Conservation (phyloP, 2,329 filamentous ascomycete genomes). For the Venturia oleaginea region DNA sequence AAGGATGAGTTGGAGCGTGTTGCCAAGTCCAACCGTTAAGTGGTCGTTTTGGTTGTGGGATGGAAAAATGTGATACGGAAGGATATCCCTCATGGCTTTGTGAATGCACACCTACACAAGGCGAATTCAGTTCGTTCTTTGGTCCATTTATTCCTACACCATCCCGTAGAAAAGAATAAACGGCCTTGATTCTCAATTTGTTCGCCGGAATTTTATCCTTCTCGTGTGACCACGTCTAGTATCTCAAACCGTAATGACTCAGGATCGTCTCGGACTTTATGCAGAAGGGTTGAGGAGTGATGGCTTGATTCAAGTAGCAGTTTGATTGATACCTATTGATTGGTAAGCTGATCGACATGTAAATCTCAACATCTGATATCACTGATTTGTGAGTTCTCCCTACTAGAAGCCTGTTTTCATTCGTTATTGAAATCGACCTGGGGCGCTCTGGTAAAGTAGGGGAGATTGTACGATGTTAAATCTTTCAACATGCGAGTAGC, state of each 20-base stretch:
- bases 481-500: not conserved
- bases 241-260: not conserved
- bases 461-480: not conserved
- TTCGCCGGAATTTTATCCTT: not conserved
- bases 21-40: conserved; percentile 99
- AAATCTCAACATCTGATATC: no score
- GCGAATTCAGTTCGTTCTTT: not conserved
- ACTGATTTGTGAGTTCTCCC: no score
- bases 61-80: conserved; percentile 3
- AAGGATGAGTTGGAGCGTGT: conserved; percentile 99
- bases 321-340: no score
- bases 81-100: conserved; percentile 1
- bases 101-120: conserved; percentile 6
- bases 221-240: not conserved
- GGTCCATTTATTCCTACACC: not conserved
- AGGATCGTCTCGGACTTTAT: not conserved
- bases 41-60: not conserved
- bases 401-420: no score
- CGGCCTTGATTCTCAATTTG: not conserved
- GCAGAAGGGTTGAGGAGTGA: not conserved
- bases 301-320: not conserved
- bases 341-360: no score
- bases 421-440: no score
- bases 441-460: no score
- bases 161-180: not conserved